phyloP scores from a whole-genome alignment of 2,329 filamentous ascomycete genomes.

The Dactylellina cionopaga region DNA sequence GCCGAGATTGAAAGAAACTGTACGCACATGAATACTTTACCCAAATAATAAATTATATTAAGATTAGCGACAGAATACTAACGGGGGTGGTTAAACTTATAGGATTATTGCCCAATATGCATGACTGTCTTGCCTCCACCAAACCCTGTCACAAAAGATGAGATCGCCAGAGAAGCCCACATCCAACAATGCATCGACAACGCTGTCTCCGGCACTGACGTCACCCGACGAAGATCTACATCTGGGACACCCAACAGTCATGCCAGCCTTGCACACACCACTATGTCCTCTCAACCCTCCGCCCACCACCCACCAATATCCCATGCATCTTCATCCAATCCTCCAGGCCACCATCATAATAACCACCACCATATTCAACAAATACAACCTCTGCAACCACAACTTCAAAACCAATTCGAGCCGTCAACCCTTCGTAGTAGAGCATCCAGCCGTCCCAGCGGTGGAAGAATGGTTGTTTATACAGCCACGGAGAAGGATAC shows the following conservation, averaged over 20 bases:
- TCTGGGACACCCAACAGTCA: conserved; percentile 15
- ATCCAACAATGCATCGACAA: conserved; percentile 62
- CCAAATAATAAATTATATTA: neutral
- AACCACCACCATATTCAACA: too few relatives aligned
- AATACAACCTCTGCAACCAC: conserved; percentile 8
- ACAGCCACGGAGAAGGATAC: conserved; percentile 66
- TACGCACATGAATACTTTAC: neutral
- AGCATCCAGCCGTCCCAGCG: conserved; percentile 53
- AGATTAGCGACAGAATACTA: conserved; percentile 1
- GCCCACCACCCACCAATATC: neutral
- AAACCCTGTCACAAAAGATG: conserved; percentile 58
- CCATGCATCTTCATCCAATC: neutral
- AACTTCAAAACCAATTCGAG: conserved; percentile 29
- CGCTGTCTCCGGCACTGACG: conserved; percentile 56
- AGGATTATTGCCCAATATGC: conserved; percentile 57
- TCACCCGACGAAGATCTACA: conserved; percentile 32
- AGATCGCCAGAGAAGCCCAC: conserved; percentile 62
- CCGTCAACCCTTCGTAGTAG: too few relatives aligned
- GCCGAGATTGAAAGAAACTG: conserved; percentile 54
- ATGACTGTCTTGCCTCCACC: conserved; percentile 54
- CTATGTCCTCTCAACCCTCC: conserved; percentile 27
- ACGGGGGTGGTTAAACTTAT: too few relatives aligned
- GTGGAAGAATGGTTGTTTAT: conserved; percentile 64
- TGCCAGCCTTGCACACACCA: conserved; percentile 18
- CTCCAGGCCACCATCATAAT: too few relatives aligned